Evolutionary conservation across 768 basidiomycete species (phyloP), one percentile per base, ranked within the genome.

Genomic region (Rhodotorula paludigena): DNA sequence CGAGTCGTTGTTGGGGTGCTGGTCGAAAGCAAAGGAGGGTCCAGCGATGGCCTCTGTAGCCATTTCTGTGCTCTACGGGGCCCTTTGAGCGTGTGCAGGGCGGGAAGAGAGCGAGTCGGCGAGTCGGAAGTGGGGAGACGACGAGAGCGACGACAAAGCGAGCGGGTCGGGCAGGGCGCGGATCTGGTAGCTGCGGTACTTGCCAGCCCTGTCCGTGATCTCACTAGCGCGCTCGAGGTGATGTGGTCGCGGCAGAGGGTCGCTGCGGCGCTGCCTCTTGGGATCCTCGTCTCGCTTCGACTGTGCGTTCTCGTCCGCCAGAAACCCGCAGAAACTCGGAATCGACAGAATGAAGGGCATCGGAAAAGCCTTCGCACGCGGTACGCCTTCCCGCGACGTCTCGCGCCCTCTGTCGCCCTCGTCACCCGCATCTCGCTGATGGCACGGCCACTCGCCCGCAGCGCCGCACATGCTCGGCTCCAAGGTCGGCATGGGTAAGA

Each of bases 401-500:
- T 7, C 55, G 15, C 21, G 30, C 10, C 16, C 39, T 16, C 21
- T 20, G 8, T n/a, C 47, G 2, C 18, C 28, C 30, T 20, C 33
- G 1, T 55, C 42, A 33, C 16, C 33, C 30, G 61, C 33, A 54
- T 25, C 42, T 35, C 4, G 39, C 25, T 48, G 58, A n/a, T 32
- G 52, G 30, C 32, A 39, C 35, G n/a, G n/a, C 33, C 53, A 54
- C 38, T 11, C 36, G 21, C 48, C 42, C 76, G 91, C 93, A 76
- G 92, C 93, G 61, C 96, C 96, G 76, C 91, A 92, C 80, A 80
- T 90, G 76, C 81, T 99, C 77, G 90, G 88, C 64, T 84, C 84
- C 75, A 89, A 86, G 81, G 87, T 89, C 74, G 96, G 96, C 38
- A 87, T 92, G 85, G 79, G 92, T 42, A 94, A 94, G 84, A 93